These are phyloP conservation scores for Dendrocalamus sinicus DNA, from an alignment of 176 grass and related monocot species.

Conservation along the genomic window DNA sequence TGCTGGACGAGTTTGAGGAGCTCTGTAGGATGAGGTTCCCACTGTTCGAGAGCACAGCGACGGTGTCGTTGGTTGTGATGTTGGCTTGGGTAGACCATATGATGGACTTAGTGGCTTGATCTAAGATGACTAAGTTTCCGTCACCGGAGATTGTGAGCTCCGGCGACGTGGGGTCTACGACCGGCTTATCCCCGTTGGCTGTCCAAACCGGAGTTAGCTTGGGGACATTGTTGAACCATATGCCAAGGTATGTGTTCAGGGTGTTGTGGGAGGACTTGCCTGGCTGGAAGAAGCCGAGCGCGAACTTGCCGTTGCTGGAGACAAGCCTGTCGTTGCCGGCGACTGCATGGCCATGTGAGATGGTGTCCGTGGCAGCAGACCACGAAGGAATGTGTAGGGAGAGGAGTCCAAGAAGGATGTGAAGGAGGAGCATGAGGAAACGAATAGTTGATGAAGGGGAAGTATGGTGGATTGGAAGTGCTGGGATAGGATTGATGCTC, in stretches of 20 bases:
- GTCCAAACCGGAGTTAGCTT: conserved; percentile 52
- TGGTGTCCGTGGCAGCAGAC: no score
- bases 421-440: no score
- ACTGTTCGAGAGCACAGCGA: conserved; percentile 30
- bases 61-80: background rate
- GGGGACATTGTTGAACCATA: conserved; percentile 51
- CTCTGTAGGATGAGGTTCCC: conserved; percentile 56
- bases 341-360: no score
- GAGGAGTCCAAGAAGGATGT: no score
- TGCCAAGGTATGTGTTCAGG: conserved; percentile 43
- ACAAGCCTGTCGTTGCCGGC: no score
- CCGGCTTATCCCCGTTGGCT: conserved; percentile 44
- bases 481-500: no score
- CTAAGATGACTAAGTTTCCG: conserved; percentile 51
- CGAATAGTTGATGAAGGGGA: no score
- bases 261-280: background rate
- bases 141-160: conserved; percentile 37
- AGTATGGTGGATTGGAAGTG: no score
- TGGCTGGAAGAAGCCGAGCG: conserved; percentile 54
- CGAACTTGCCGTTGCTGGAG: no score
- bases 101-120: conserved; percentile 11
- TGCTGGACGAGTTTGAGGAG: background rate
- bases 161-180: background rate
- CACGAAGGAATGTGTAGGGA: no score
- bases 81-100: conserved; percentile 51